phyloP scores from a whole-genome alignment of 225 moss, liverwort and hornwort species.

The Physcomitrium patens region DNA sequence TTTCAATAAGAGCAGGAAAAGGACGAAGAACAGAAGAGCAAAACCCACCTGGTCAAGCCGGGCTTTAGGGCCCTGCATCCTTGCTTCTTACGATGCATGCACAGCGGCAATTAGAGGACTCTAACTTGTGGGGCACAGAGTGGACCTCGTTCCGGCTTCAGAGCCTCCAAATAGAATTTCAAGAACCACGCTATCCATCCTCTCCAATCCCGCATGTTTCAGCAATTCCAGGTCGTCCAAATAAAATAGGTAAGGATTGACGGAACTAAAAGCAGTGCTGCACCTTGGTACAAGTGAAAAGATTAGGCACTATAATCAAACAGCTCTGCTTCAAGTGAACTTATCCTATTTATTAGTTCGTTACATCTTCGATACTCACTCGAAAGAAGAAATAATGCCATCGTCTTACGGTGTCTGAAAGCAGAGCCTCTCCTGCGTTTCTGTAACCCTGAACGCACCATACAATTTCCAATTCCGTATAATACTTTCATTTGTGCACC shows the following conservation, averaged over 20 bases:
- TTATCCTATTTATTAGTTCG: not conserved
- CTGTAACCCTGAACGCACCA: constrained; percentile 12
- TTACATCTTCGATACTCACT: not conserved
- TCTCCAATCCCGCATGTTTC: constrained; percentile 21
- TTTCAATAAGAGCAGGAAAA: not conserved
- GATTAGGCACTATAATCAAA: not conserved
- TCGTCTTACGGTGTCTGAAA: not conserved
- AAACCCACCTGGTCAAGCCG: constrained; percentile 59
- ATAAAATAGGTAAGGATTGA: not conserved
- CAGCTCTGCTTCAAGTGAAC: not conserved
- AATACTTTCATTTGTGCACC: not conserved
- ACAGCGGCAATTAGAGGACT: not conserved
- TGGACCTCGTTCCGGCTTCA: not conserved
- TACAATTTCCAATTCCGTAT: not conserved
- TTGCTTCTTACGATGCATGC: constrained; percentile 27
- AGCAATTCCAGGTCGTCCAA: constrained; percentile 10
- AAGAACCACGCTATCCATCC: constrained; percentile 34
- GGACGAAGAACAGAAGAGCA: not conserved
- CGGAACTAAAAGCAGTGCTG: not conserved
- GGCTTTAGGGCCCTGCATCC: constrained; percentile 54
- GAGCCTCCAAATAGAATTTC: constrained; percentile 4
- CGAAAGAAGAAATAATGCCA: not conserved
- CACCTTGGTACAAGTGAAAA: not conserved
- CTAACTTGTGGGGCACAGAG: not conserved
- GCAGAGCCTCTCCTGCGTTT: not conserved